These are phyloP conservation scores for Kokia cookei DNA, from an alignment of 441 rosid genomes.

Conservation along the genomic window DNA sequence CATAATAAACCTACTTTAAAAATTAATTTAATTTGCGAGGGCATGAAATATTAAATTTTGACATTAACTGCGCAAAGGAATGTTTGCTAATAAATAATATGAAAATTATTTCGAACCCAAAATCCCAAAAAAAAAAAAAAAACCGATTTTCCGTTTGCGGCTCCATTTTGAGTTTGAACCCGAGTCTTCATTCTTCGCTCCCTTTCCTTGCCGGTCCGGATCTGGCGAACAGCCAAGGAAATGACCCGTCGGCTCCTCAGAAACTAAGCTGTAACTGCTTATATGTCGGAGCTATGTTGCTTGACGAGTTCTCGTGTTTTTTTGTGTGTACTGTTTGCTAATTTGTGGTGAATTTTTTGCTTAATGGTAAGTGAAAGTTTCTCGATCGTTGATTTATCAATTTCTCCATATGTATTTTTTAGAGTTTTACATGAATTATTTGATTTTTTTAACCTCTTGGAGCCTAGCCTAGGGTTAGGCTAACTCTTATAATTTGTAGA, in stretches of 20 bases:
- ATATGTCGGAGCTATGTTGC: background rate
- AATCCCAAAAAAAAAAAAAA: background rate
- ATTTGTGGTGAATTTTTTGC: background rate
- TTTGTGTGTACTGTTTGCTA: background rate
- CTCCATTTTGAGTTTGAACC: background rate
- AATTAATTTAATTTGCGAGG: background rate
- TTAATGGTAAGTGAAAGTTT: background rate
- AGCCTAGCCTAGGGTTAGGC: background rate
- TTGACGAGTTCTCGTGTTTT: background rate
- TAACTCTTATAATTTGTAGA: background rate
- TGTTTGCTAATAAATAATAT: background rate
- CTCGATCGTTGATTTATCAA: background rate
- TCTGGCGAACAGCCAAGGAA: conserved; percentile 14
- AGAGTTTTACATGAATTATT: background rate
- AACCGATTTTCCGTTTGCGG: background rate
- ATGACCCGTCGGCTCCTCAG: background rate
- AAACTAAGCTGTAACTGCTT: background rate
- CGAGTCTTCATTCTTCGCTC: background rate
- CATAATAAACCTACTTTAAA: background rate
- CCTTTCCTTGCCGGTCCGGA: background rate
- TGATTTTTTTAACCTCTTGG: background rate
- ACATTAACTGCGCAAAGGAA: background rate
- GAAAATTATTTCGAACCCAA: background rate
- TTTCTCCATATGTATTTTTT: background rate
- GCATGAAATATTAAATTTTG: too few species aligned